phyloP scores from a whole-genome alignment of 75 land plant genomes.

The Isoetes taiwanensis region DNA sequence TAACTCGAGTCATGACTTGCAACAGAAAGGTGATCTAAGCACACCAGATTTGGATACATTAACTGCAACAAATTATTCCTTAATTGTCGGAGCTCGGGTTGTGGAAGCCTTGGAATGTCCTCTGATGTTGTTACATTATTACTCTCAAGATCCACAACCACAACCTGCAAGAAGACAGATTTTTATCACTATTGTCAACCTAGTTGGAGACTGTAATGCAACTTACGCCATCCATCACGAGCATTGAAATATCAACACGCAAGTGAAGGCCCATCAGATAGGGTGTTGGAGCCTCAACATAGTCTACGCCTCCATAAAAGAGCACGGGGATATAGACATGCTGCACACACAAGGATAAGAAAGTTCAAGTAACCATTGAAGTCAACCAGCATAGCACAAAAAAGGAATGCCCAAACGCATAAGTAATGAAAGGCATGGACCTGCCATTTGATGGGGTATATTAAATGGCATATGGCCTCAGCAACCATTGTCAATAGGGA shows the following conservation, averaged over 20 bases:
- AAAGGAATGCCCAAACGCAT: not conserved
- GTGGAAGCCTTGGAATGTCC: slow-evolving; percentile 71
- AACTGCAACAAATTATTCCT: slow-evolving; percentile 55
- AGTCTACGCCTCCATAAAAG: slow-evolving; percentile 94
- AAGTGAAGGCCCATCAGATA: slow-evolving; percentile 99
- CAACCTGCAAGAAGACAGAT: slow-evolving; percentile 49
- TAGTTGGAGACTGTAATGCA: not conserved
- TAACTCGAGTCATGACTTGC: slow-evolving; percentile 19
- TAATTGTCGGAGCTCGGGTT: slow-evolving; percentile 50
- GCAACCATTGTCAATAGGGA: slow-evolving; percentile 84
- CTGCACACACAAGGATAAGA: slow-evolving; percentile 34
- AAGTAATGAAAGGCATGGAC: slow-evolving; percentile 21
- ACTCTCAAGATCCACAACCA: slow-evolving; percentile 80
- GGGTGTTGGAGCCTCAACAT: slow-evolving; percentile 96
- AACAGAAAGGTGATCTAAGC: slow-evolving; percentile 49
- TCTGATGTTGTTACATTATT: slow-evolving; percentile 53
- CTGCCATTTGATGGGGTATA: slow-evolving; percentile 97
- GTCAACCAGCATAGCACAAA: slow-evolving; percentile 5
- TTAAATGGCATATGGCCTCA: slow-evolving; percentile 89
- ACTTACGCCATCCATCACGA: slow-evolving; percentile 85
- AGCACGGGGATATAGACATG: slow-evolving; percentile 97
- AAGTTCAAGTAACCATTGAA: not conserved
- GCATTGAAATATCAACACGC: slow-evolving; percentile 63
- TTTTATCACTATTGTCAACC: not conserved
- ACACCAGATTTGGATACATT: slow-evolving; percentile 66